These are phyloP conservation scores for Cryptococcus sp. DNA, from an alignment of 1,284 basidiomycete genomes.

Conservation along the genomic window DNA sequence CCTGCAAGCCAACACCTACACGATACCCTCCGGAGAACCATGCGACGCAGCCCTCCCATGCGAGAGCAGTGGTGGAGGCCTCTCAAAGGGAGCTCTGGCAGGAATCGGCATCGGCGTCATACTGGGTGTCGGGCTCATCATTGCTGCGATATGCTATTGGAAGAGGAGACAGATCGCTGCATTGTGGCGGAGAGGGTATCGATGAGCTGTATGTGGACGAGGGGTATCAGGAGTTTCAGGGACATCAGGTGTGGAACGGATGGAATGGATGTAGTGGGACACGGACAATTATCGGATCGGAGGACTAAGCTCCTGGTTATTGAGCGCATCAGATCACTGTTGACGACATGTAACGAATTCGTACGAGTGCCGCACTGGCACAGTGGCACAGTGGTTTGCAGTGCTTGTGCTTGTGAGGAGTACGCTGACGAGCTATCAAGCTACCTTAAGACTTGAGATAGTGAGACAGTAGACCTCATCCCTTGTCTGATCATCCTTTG, in stretches of 20 bases:
- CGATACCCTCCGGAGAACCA: slow-evolving; percentile 67
- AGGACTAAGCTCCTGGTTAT: too few relatives aligned
- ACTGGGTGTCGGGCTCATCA: slow-evolving; percentile 64
- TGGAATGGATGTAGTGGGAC: too few relatives aligned
- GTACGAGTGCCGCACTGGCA: too few relatives aligned
- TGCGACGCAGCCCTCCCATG: slow-evolving; percentile 73
- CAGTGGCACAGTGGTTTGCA: too few relatives aligned
- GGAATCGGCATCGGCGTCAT: slow-evolving; percentile 70
- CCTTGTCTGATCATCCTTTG: too few relatives aligned
- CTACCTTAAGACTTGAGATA: too few relatives aligned
- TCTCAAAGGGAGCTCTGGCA: slow-evolving; percentile 62
- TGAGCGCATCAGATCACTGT: too few relatives aligned
- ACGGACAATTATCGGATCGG: too few relatives aligned
- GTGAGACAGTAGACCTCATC: too few relatives aligned
- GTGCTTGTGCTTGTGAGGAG: too few relatives aligned
- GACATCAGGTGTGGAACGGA: background rate
- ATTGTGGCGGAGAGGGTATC: slow-evolving; percentile 27
- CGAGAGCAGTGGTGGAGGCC: slow-evolving; percentile 36
- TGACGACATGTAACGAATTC: too few relatives aligned
- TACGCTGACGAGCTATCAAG: too few relatives aligned
- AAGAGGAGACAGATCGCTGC: slow-evolving; percentile 22
- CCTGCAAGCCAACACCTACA: slow-evolving; percentile 68
- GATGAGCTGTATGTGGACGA: background rate
- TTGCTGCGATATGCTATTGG: slow-evolving; percentile 60
- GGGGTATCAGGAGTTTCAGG: background rate